Evolutionary conservation across 1,139 yeast genomes (phyloP).

Genomic region (Suhomyces kunorum): DNA sequence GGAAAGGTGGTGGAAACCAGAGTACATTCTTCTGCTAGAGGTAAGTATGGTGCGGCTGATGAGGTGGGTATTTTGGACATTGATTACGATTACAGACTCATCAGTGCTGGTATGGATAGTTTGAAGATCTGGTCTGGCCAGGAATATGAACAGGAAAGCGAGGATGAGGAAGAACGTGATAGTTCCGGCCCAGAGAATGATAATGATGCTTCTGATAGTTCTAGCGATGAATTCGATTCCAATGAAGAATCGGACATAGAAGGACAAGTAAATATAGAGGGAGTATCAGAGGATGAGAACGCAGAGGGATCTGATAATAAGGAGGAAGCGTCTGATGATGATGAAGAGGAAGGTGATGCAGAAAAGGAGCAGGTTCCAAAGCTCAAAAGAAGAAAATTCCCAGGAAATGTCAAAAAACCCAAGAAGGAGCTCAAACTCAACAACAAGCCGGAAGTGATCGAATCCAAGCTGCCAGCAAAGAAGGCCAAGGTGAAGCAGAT

Average conservation of each 20-base stretch:
- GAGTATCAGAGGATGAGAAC: too few species aligned
- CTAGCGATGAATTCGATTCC: constrained; percentile 10
- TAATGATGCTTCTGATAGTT: constrained; percentile 4
- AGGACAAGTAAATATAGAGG: too few species aligned
- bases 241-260: constrained; percentile 18
- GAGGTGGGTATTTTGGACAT: constrained; percentile 76
- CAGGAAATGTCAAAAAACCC: constrained; percentile 2
- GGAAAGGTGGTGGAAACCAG: constrained; percentile 70
- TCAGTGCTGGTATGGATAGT: constrained; percentile 81
- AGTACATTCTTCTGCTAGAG: constrained; percentile 57
- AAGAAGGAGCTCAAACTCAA: constrained; percentile 11
- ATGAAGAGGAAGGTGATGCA: constrained; percentile 21
- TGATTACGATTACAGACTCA: constrained; percentile 75
- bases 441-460: constrained; percentile 7
- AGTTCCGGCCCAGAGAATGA: constrained; percentile 2
- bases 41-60: constrained; percentile 43
- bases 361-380: constrained; percentile 18
- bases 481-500: constrained; percentile 39
- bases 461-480: constrained; percentile 21
- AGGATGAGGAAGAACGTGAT: constrained; percentile 11
- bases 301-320: constrained; percentile 14
- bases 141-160: constrained; percentile 15
- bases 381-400: constrained; percentile 6
- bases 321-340: constrained; percentile 14
- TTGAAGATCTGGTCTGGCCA: constrained; percentile 68